Evolutionary conservation across 257 asterid genomes (phyloP).

Genomic region (Solanum bukasovii): DNA sequence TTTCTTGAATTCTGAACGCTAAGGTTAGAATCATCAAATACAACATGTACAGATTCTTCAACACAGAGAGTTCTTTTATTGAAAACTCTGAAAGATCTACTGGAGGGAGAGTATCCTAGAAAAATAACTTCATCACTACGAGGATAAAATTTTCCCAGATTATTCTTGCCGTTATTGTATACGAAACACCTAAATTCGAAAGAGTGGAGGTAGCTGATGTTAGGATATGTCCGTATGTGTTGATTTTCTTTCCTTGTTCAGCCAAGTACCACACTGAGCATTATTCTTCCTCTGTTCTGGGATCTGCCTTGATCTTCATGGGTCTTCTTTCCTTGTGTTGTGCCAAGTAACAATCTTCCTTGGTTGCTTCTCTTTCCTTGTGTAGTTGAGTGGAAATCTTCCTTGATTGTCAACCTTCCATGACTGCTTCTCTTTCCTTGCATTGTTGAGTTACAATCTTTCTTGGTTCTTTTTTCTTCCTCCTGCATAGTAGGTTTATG

Average conservation of each 20-base stretch:
- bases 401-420: background rate
- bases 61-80: background rate
- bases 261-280: background rate
- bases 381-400: background rate
- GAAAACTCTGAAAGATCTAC: background rate
- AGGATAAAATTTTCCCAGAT: background rate
- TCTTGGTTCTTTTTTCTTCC: background rate
- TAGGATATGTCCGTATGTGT: background rate
- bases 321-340: background rate
- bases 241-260: background rate
- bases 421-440: background rate
- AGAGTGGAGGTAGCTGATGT: background rate
- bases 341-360: background rate
- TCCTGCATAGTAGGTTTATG: background rate
- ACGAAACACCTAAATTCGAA: background rate
- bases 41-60: background rate
- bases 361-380: background rate
- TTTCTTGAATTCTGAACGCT: background rate
- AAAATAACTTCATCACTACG: background rate
- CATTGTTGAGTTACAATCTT: background rate
- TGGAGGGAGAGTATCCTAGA: background rate
- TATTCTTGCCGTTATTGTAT: background rate
- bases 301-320: background rate
- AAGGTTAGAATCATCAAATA: background rate
- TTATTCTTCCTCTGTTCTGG: background rate